A percentile compares a stretch with the other conserved stretches of the same genome.
Conservation (phyloP, 1,284 basidiomycete species). For the Stereum hirsutum region DNA sequence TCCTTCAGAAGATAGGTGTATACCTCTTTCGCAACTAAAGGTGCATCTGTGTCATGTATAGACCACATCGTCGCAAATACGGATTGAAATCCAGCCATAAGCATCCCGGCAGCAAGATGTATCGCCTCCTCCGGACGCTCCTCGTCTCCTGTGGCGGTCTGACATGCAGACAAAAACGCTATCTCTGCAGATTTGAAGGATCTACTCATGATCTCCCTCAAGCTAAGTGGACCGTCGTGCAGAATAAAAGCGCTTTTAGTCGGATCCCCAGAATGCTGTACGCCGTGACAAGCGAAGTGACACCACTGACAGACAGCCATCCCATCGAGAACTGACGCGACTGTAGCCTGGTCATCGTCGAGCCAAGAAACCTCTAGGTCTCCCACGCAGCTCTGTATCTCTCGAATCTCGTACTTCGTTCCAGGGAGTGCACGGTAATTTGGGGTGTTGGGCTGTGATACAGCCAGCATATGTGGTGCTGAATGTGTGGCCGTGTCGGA, state of each 20-base stretch:
- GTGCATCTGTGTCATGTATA: background rate
- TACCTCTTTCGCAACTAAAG: background rate
- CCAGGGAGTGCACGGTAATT: background rate
- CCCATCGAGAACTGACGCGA: conserved; percentile 1
- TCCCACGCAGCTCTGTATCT: background rate
- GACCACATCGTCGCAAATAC: conserved; percentile 18
- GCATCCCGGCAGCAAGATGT: conserved; percentile 18
- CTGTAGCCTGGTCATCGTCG: no score
- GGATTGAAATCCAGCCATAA: conserved; percentile 14
- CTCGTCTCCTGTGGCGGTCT: conserved; percentile 2
- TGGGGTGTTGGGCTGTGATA: conserved; percentile 1
- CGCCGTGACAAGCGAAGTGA: conserved; percentile 3
- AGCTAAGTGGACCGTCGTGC: background rate
- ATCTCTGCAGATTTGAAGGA: background rate
- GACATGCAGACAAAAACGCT: conserved; percentile 3
- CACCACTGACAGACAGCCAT: background rate
- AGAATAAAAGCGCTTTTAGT: conserved; percentile 2
- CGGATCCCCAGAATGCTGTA: background rate
- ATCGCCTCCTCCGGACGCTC: conserved; percentile 2
- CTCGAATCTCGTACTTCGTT: background rate
- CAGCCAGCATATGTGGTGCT: conserved; percentile 1
- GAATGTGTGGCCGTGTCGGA: background rate
- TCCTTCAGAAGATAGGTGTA: background rate
- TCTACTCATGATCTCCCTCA: background rate
- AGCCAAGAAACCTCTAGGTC: conserved; percentile 2